Evolutionary conservation across 805 yeast genomes (phyloP).

Genomic region (Sporopachydermia lactativora): DNA sequence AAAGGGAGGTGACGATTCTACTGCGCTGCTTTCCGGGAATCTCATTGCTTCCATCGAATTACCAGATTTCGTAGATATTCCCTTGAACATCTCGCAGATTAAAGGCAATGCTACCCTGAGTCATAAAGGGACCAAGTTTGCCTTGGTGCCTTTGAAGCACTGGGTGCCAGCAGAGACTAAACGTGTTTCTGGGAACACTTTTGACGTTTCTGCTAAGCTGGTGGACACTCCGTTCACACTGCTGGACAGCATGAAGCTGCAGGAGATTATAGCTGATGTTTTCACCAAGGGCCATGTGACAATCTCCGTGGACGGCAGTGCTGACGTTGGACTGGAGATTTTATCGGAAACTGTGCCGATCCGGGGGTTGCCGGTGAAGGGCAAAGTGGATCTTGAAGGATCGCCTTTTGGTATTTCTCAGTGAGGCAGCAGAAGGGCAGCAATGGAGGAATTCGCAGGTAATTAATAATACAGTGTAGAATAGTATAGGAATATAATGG

Average conservation of each 20-base stretch:
- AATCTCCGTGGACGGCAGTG: neutral
- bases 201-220: neutral
- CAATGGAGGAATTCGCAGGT: too few species aligned
- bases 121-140: neutral
- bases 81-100: neutral
- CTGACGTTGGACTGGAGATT: neutral
- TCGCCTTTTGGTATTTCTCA: conserved; percentile 20
- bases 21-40: neutral
- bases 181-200: neutral
- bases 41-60: neutral
- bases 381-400: neutral
- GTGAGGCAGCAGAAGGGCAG: conserved; percentile 91
- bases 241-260: too few species aligned
- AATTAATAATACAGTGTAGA: too few species aligned
- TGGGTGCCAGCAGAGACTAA: neutral
- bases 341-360: neutral
- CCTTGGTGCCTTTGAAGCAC: neutral
- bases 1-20: neutral
- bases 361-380: neutral
- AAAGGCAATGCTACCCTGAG: neutral
- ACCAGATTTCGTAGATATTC: neutral
- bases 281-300: neutral
- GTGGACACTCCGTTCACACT: neutral
- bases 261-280: neutral
- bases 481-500: too few species aligned